Evolutionary conservation across 345 rosid species (phyloP).

Genomic region (Limnanthes douglasii): DNA sequence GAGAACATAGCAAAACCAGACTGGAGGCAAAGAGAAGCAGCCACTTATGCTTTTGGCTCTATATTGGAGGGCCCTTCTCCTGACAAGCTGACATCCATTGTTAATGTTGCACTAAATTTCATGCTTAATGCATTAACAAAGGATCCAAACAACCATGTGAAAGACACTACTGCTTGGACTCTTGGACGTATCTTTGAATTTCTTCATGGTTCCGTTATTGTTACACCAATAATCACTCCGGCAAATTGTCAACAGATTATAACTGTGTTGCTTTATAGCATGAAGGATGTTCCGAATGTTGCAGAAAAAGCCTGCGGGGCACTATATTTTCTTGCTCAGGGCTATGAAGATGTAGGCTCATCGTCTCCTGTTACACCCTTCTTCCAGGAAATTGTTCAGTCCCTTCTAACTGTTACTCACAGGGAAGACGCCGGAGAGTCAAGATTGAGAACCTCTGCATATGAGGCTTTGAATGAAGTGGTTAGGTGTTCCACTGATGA

Average conservation of each 20-base stretch:
- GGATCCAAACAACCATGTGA: slow-evolving; percentile 27
- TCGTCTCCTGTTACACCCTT: slow-evolving; percentile 49
- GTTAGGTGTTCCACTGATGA: slow-evolving; percentile 65
- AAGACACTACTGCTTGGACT: slow-evolving; percentile 35
- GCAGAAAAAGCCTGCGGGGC: slow-evolving; percentile 73
- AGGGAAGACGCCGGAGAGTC: slow-evolving; percentile 69
- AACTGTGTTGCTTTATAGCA: slow-evolving; percentile 54
- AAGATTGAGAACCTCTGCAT: slow-evolving; percentile 59
- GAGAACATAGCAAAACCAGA: slow-evolving; percentile 54
- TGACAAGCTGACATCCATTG: slow-evolving; percentile 34
- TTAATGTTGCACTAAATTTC: slow-evolving; percentile 37
- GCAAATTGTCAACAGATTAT: slow-evolving; percentile 67
- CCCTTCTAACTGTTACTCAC: slow-evolving; percentile 57
- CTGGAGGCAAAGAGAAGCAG: slow-evolving; percentile 57
- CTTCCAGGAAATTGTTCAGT: slow-evolving; percentile 59
- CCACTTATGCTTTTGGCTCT: slow-evolving; percentile 58
- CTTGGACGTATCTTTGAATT: slow-evolving; percentile 72
- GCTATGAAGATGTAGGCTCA: slow-evolving; percentile 41
- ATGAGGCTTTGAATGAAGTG: slow-evolving; percentile 57
- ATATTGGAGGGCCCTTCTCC: slow-evolving; percentile 56
- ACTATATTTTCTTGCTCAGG: slow-evolving; percentile 56
- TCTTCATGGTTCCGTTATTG: slow-evolving; percentile 52
- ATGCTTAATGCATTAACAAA: slow-evolving; percentile 36
- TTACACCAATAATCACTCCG: slow-evolving; percentile 42
- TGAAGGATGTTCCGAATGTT: slow-evolving; percentile 65